These are phyloP conservation scores for Aschersonia sp. DNA, from an alignment of 2,329 filamentous ascomycete genomes.

Conservation along the genomic window DNA sequence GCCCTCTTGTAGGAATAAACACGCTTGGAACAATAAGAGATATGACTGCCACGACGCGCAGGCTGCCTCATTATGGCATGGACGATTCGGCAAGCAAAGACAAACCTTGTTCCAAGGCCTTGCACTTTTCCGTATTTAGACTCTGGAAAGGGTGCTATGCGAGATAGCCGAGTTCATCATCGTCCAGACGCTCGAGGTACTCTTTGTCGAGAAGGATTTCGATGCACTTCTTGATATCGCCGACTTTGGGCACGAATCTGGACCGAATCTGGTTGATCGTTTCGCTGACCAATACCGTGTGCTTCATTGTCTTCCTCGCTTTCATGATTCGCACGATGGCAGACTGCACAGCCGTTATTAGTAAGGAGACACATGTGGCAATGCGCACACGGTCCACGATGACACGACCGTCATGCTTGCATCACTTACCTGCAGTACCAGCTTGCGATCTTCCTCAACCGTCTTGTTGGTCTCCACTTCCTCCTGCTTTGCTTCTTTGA, in stretches of 20 bases:
- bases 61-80: no score
- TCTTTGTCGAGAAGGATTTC: constrained; percentile 98
- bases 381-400: neutral
- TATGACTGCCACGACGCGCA: no score
- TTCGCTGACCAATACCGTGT: constrained; percentile 84
- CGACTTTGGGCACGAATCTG: constrained; percentile 83
- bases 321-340: constrained; percentile 99
- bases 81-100: no score
- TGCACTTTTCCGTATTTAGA: no score
- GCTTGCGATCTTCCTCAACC: constrained; percentile 93
- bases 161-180: constrained; percentile 87
- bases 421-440: constrained; percentile 76
- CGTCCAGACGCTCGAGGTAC: constrained; percentile 89
- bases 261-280: constrained; percentile 90
- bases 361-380: neutral
- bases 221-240: constrained; percentile 99
- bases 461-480: constrained; percentile 98
- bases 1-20: no score
- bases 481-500: constrained; percentile 92
- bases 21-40: no score
- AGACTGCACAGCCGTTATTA: constrained; percentile 43
- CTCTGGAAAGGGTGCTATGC: constrained; percentile 41
- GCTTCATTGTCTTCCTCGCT: constrained; percentile 97
- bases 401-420: neutral
- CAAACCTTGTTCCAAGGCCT: no score